These are phyloP conservation scores for Linanthus parryae DNA, from an alignment of 148 eudicot species.

Conservation along the genomic window DNA sequence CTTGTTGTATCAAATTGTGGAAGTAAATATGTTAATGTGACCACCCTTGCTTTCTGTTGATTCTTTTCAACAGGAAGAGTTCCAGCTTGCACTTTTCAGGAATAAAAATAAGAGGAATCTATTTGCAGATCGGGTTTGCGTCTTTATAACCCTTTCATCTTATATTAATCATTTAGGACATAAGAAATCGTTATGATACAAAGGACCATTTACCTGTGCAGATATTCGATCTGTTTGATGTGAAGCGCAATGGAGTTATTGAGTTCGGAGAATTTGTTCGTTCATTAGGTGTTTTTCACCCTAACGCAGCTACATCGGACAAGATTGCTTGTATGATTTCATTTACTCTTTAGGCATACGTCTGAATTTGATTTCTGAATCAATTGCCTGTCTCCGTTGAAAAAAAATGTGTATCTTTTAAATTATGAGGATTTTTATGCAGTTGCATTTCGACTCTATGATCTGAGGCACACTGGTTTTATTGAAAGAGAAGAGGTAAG, in stretches of 20 bases:
- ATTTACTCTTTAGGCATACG: not conserved
- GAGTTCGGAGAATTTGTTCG: slow-evolving; percentile 91
- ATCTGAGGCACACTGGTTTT: slow-evolving; percentile 64
- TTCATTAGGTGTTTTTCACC: slow-evolving; percentile 73
- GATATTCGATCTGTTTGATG: slow-evolving; percentile 77
- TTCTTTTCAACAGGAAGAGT: slow-evolving; percentile 59
- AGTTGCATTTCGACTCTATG: slow-evolving; percentile 82
- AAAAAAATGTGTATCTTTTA: not conserved
- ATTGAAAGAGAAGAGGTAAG: slow-evolving; percentile 88
- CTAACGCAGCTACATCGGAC: slow-evolving; percentile 55
- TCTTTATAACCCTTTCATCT: not conserved
- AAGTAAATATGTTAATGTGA: not conserved
- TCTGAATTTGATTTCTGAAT: not conserved
- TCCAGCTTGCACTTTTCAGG: slow-evolving; percentile 84
- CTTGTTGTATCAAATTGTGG: not conserved
- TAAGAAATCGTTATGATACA: too few relatives aligned
- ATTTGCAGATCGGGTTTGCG: slow-evolving; percentile 81
- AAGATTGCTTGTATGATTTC: slow-evolving; percentile 61
- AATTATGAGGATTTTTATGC: slow-evolving; percentile 18
- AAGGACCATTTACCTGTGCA: slow-evolving; percentile 27
- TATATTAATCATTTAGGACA: too few relatives aligned
- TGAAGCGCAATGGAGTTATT: slow-evolving; percentile 75
- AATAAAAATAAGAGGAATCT: slow-evolving; percentile 70
- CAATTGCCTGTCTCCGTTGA: not conserved
- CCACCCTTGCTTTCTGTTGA: not conserved